Percentiles rank a stretch among this genome's conserved stretches.
phyloP scores from a whole-genome alignment of 441 rosid species.

The Metrosideros polymorpha region DNA sequence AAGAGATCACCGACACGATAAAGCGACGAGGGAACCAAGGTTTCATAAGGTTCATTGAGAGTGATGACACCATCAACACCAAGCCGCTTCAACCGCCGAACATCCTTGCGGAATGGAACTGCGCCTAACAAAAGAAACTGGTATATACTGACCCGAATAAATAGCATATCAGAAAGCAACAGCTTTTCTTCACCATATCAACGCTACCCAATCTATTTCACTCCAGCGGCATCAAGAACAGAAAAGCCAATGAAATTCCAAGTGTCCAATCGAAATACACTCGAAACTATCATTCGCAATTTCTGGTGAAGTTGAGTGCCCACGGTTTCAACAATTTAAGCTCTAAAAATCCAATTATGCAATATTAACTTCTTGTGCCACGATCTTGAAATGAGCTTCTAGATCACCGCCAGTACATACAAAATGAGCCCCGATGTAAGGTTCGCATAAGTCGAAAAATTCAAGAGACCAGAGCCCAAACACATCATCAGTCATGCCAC shows the following conservation, averaged over 20 bases:
- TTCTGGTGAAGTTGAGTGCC: not conserved
- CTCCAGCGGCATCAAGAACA: not conserved
- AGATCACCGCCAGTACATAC: not conserved
- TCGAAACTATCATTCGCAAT: not conserved
- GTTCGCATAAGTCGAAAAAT: not conserved
- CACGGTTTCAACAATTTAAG: not conserved
- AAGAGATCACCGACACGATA: slow-evolving; percentile 27
- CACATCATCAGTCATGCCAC: not conserved
- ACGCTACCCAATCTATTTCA: not conserved
- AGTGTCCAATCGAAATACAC: not conserved
- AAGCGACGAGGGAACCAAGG: slow-evolving; percentile 59
- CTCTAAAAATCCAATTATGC: not conserved
- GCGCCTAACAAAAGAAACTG: slow-evolving; percentile 74
- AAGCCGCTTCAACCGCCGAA: slow-evolving; percentile 49
- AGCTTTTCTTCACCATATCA: not conserved
- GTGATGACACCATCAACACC: slow-evolving; percentile 82
- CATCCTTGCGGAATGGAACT: slow-evolving; percentile 83
- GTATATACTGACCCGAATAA: not conserved
- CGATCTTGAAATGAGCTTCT: not conserved
- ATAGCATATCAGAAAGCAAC: not conserved
- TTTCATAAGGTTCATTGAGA: slow-evolving; percentile 78
- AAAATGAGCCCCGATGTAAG: not conserved
- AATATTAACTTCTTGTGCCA: not conserved
- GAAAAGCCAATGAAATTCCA: not conserved
- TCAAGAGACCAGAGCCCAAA: not conserved